A percentile compares a stretch with the other conserved stretches of the same genome.
These are phyloP conservation scores for Verticillium albo-atrum DNA, from an alignment of 2,329 filamentous ascomycete genomes.

Conservation along the genomic window DNA sequence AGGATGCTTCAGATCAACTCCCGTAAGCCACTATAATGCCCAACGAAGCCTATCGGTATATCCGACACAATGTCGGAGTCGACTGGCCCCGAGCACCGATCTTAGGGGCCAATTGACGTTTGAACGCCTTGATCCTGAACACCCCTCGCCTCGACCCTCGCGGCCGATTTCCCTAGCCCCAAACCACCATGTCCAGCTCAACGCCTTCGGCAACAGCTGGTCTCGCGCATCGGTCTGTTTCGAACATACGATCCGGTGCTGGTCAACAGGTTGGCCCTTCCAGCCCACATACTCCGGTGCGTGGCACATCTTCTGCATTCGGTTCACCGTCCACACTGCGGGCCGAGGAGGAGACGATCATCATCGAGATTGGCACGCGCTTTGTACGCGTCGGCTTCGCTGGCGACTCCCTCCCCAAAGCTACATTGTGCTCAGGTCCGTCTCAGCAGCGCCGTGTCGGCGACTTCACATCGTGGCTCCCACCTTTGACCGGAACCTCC, in stretches of 20 bases:
- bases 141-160: background rate
- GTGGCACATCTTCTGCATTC: conserved; percentile 49
- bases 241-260: conserved; percentile 48
- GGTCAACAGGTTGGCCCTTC: conserved; percentile 28
- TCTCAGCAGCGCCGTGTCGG: conserved; percentile 73
- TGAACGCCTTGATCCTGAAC: background rate
- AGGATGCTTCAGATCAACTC: background rate
- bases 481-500: conserved; percentile 37
- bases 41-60: background rate
- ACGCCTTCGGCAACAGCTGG: background rate
- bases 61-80: background rate
- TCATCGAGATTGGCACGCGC: conserved; percentile 79
- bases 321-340: conserved; percentile 57
- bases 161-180: background rate
- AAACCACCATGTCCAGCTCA: background rate
- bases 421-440: conserved; percentile 64
- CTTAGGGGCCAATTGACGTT: background rate
- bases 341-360: conserved; percentile 77
- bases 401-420: conserved; percentile 75
- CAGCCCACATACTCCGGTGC: conserved; percentile 58
- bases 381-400: conserved; percentile 81
- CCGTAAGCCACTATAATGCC: background rate
- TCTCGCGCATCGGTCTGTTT: conserved; percentile 54
- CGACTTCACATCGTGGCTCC: conserved; percentile 71
- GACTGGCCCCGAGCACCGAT: background rate